Percentiles rank a stretch among this genome's conserved stretches.
These are phyloP conservation scores for Naegleria lovaniensis DNA, from an alignment of 208 protist genomes.

Conservation along the genomic window DNA sequence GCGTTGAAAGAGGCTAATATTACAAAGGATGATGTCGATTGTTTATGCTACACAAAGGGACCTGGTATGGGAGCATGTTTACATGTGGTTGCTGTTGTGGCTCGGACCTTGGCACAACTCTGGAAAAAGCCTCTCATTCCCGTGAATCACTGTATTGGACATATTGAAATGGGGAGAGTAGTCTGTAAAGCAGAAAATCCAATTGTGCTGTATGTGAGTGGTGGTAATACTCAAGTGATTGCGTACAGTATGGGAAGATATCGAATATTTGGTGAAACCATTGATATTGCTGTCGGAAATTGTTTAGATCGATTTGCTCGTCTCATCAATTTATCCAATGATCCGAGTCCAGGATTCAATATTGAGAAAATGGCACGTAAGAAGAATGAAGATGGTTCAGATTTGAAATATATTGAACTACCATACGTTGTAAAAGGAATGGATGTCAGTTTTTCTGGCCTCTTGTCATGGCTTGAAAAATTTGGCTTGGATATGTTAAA, in stretches of 20 bases:
- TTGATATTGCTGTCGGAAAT: conserved; percentile 99
- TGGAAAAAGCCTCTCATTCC: conserved; percentile 86
- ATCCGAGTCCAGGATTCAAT: conserved; percentile 97
- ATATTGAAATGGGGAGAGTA: conserved; percentile 99
- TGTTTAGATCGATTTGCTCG: conserved; percentile 93
- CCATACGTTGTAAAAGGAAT: conserved; percentile 95
- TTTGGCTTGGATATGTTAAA: conserved; percentile 45
- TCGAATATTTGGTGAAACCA: conserved; percentile 99
- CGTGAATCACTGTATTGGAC: conserved; percentile 99
- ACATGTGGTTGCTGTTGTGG: conserved; percentile 65
- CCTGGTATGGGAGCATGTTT: conserved; percentile 93
- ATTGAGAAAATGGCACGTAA: conserved; percentile 93
- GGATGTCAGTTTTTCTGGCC: conserved; percentile 91
- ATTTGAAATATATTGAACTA: conserved; percentile 74
- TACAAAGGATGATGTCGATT: conserved; percentile 67
- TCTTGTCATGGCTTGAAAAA: conserved; percentile 78
- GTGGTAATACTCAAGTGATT: conserved; percentile 99
- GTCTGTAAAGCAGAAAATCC: conserved; percentile 89
- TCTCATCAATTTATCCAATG: conserved; percentile 92
- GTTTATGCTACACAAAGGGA: conserved; percentile 95
- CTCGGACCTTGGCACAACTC: conserved; percentile 65
- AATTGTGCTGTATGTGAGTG: conserved; percentile 97
- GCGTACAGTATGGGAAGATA: conserved; percentile 86
- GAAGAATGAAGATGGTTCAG: conserved; percentile 31
- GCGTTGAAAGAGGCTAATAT: conserved; percentile 81